These are phyloP conservation scores for Eucalyptus coolabah DNA, from an alignment of 345 rosid genomes.

Conservation along the genomic window DNA sequence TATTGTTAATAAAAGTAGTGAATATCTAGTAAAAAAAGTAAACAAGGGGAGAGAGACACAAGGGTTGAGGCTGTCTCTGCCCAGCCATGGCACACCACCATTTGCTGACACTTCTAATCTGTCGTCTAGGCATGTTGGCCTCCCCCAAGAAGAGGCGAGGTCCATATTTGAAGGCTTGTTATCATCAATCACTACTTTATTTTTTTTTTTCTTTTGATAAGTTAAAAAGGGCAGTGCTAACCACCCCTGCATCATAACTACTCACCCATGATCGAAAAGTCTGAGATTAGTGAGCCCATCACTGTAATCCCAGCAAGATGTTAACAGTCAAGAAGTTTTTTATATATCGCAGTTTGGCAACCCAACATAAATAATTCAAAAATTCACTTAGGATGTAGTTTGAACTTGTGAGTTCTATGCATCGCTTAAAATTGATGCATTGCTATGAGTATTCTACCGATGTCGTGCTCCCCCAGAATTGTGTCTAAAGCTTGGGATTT, in stretches of 20 bases:
- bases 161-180: neutral
- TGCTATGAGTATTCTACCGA: neutral
- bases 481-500: neutral
- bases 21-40: neutral
- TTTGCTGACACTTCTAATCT: too few relatives aligned
- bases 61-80: neutral
- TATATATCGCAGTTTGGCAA: neutral
- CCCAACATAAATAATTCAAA: neutral
- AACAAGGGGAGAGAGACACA: neutral
- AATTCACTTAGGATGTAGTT: neutral
- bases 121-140: too few relatives aligned
- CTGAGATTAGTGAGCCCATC: neutral
- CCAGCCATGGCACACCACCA: too few relatives aligned
- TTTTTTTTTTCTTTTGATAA: neutral
- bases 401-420: neutral
- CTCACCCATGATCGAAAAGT: neutral
- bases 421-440: neutral
- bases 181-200: neutral
- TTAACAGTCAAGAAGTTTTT: neutral
- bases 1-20: neutral
- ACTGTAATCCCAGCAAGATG: neutral
- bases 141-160: neutral
- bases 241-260: neutral
- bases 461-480: neutral
- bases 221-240: neutral